Evolutionary conservation across 805 yeast genomes (phyloP), one percentile per base, ranked within the genome.

Genomic region (Gaillardinia entomophila): DNA sequence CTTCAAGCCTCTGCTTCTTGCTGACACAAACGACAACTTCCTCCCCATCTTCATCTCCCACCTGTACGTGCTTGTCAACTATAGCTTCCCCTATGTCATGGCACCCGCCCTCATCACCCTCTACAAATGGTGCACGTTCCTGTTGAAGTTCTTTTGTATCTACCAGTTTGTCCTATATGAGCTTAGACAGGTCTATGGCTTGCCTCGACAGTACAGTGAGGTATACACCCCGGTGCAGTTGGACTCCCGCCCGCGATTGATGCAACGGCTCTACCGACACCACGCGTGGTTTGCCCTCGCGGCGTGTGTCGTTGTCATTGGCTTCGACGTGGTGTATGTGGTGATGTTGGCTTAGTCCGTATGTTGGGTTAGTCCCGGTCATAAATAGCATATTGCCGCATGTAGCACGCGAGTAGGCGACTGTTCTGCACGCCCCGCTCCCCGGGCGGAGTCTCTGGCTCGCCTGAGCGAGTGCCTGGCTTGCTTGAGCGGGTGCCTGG

Each of bases 31-130:
- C 43, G 58, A 60, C 36, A 59, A 57, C 38, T 55, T 45, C 32
- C 43, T 62, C 28, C 66, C 67, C 1, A 44, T 60, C 8, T 47
- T 62, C 39, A 52, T 62, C 24, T 53, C 60, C 22, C 60, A 55
- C 37, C 58, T 66, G 15, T 61, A 59, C 38, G 34, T 55, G n/a
- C 43, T 43, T 15, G 43, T 58, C 7, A 53, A 51, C 27, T 31
- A 45, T 32, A 37, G 40, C 22, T 49, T 51, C 40, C 49, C 48
- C 4, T 19, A 35, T 22, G n/a, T n/a, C n/a, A n/a, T n/a, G n/a
- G n/a, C n/a, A n/a, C n/a, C n/a, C n/a, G n/a, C n/a, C n/a, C 6
- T 42, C 3, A 25, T 45, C 10, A 8, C 33, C n/a, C 16, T 45
- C 2, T 57, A 53, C 43, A 43, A 46, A 23, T 13, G 43, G 11